Evolutionary conservation across 805 yeast genomes (phyloP), one percentile per base, ranked within the genome.

Genomic region (Pichia gijzeniarum): DNA sequence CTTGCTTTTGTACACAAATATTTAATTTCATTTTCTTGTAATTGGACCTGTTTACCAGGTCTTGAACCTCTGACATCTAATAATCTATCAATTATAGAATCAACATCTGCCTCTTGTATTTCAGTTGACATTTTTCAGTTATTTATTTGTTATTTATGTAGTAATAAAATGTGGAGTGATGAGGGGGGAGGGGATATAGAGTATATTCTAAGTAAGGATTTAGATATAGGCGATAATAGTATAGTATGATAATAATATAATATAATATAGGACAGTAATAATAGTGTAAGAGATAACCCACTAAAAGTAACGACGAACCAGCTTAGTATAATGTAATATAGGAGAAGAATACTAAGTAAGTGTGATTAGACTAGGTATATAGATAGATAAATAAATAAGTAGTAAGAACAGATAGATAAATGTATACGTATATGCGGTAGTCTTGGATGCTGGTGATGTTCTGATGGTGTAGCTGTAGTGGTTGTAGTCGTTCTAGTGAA

Each of bases 61-160:
- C 97, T 82, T 50, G 96, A 88, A 53, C 98, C 99, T 69, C 99
- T 82, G 44, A 93, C 99, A 69, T 93, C 98, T 58, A 91, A 75
- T 61, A 91, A 77, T 75, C 98, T 82, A 72, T 91, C 98, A 66
- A 91, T 93, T 61, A 91, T 90, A 62, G 96, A 87, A 69, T 91
- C 99, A 61, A 91, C 85, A 65, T 93, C 98, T 43, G 95, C 95
- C 68, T 91, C 95, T 64, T 69, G 62, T 53, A 55, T 63, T 44
- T 65, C 67, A 14, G 64, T 39, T 16, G 41, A 30, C 41, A 39
- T 39, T 17, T 30, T 30, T 30, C 13, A n/a, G 8, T 30, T 30
- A 13, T 30, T 30, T 30, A 13, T 30, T 30, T 30, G 5, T n/a
- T 30, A 13, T 30, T 14, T 6, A 30, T 30, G 5, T 6, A 10